phyloP scores from a whole-genome alignment of 768 basidiomycete genomes.

The Sporobolomyces pararoseus region DNA sequence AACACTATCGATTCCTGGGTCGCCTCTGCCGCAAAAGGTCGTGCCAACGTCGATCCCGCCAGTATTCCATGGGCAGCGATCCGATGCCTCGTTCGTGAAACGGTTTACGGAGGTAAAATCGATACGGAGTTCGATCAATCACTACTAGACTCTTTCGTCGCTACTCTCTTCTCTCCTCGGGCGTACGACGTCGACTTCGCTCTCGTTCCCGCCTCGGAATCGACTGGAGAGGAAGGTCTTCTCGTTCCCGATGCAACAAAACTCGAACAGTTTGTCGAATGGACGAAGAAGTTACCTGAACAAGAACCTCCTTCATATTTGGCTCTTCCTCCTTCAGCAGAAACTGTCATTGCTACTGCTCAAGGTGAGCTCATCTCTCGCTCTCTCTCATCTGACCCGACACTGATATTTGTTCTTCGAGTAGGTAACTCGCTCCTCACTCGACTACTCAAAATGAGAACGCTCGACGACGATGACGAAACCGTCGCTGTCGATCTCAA shows the following conservation, averaged over 20 bases:
- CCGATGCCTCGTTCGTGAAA: slow-evolving; percentile 88
- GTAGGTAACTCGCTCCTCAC: slow-evolving; percentile 74
- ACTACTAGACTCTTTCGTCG: slow-evolving; percentile 88
- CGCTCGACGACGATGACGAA: slow-evolving; percentile 79
- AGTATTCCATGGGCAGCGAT: slow-evolving; percentile 92
- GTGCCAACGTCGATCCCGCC: slow-evolving; percentile 85
- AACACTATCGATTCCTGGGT: slow-evolving; percentile 91
- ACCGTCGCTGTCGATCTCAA: slow-evolving; percentile 54
- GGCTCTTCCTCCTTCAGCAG: slow-evolving; percentile 84
- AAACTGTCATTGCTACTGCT: slow-evolving; percentile 76
- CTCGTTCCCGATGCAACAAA: slow-evolving; percentile 85
- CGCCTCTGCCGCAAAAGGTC: slow-evolving; percentile 70
- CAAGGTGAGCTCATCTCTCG: slow-evolving; percentile 19
- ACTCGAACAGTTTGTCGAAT: slow-evolving; percentile 80
- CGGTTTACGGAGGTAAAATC: slow-evolving; percentile 80
- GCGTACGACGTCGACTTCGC: slow-evolving; percentile 93
- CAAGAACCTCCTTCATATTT: slow-evolving; percentile 80
- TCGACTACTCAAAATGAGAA: slow-evolving; percentile 90
- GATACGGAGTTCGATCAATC: slow-evolving; percentile 94
- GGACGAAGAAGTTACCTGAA: slow-evolving; percentile 85
- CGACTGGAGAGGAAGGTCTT: slow-evolving; percentile 59
- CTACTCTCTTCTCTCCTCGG: slow-evolving; percentile 74
- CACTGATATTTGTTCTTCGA: neutral
- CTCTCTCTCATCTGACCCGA: neutral
- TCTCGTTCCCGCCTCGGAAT: slow-evolving; percentile 58